Percentiles rank a stretch among this genome's conserved stretches.
These are phyloP conservation scores for Rosa chinensis DNA, from an alignment of 306 rosid species.

Conservation along the genomic window DNA sequence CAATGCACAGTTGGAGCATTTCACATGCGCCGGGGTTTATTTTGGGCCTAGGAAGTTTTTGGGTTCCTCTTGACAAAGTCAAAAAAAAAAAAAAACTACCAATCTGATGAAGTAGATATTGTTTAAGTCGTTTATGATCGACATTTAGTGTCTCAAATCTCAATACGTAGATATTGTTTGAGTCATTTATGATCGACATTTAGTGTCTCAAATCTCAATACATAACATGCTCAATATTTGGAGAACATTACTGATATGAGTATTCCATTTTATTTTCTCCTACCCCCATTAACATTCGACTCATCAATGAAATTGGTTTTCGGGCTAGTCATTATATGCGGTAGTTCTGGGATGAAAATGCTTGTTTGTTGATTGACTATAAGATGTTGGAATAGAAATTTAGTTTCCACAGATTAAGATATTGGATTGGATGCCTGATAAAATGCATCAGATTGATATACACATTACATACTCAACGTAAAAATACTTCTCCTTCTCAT, in stretches of 20 bases:
- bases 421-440: slow-evolving; percentile 18
- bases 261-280: background rate
- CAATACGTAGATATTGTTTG: background rate
- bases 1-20: too few relatives aligned
- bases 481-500: slow-evolving; percentile 23
- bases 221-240: background rate
- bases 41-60: too few relatives aligned
- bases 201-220: background rate
- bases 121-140: too few relatives aligned
- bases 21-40: too few relatives aligned
- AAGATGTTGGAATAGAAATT: background rate
- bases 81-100: too few relatives aligned
- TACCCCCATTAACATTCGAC: background rate
- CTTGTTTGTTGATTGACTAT: background rate
- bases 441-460: slow-evolving; percentile 19
- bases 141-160: background rate
- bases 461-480: slow-evolving; percentile 3
- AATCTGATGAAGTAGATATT: too few relatives aligned
- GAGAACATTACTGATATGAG: background rate
- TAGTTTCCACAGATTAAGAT: background rate
- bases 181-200: background rate
- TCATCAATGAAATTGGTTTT: background rate
- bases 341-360: background rate
- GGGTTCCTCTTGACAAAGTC: too few relatives aligned
- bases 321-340: background rate